phyloP scores from a whole-genome alignment of 345 rosid species.

The Aquilaria sinensis region DNA sequence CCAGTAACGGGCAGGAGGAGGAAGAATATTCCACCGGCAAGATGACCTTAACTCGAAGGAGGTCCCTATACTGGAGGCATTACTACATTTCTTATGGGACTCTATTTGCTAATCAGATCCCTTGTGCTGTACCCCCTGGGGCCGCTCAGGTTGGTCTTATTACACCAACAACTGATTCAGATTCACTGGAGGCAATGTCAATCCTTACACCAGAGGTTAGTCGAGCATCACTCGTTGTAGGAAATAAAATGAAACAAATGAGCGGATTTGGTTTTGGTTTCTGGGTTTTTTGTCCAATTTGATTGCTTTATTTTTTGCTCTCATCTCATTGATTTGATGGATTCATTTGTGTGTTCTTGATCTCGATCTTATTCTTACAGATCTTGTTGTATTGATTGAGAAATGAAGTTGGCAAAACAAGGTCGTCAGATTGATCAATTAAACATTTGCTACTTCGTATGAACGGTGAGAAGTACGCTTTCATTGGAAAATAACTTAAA shows the following conservation, averaged over 20 bases:
- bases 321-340: too few relatives aligned
- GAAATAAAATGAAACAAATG: slow-evolving; percentile 19
- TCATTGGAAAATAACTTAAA: too few relatives aligned
- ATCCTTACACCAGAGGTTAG: slow-evolving; percentile 74
- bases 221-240: slow-evolving; percentile 70
- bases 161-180: slow-evolving; percentile 4
- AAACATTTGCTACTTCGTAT: too few relatives aligned
- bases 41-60: slow-evolving; percentile 17
- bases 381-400: too few relatives aligned
- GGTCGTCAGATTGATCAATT: too few relatives aligned
- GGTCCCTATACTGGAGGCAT: slow-evolving; percentile 59
- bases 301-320: neutral
- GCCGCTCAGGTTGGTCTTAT: slow-evolving; percentile 86
- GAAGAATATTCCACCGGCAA: neutral
- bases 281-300: neutral
- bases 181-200: slow-evolving; percentile 39
- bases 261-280: neutral
- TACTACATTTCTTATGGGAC: slow-evolving; percentile 91
- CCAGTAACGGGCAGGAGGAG: neutral
- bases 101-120: slow-evolving; percentile 52
- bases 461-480: too few relatives aligned
- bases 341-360: too few relatives aligned
- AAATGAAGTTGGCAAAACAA: too few relatives aligned
- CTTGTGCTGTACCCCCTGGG: slow-evolving; percentile 36
- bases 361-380: too few relatives aligned